Base-by-base conservation (phyloP, 495 filamentous ascomycete genomes). In the Penicillium desertorum region DNA sequence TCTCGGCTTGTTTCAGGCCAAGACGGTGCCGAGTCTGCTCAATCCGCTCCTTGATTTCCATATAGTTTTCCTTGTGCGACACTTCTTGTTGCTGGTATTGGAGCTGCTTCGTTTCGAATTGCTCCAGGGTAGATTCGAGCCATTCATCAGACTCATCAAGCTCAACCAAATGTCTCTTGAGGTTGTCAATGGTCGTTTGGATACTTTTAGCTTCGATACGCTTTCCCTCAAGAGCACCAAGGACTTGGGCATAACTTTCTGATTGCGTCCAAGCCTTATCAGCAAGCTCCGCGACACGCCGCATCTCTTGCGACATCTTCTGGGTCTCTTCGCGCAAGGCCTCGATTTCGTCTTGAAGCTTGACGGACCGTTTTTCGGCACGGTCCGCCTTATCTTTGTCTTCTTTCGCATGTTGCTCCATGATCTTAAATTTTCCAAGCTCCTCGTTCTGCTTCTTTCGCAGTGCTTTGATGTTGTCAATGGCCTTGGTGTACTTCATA, bases 401-500 rank as follows among this genome's bases (percentile, higher is more conserved):
- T n/a, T 79, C 77, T 68, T 92, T 94, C 58, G 88, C 82, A 62
- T 89, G 83, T 32, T 86, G 78, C 62, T 96, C 89, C 58, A 83
- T 80, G 41, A 87, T 81, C 68, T 87, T 90, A 55, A 84, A 81
- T 41, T 86, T 81, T 7, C 70, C 80, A 14, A 98, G 78, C 37
- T 92, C 82, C 39, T 88, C 85, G 25, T 84, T 88, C 65, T 96
- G 87, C 54, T 81, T 86, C 71, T 98, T 98, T n/a, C 85, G 76
- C 19, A 97, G 71, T 23, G 79, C 59, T 67, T 94, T 96, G 69
- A 98, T 88, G 61, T 93, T 96, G 29, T 96, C 92, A 60, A 98
- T 96, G 5, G 91, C 94, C 64, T 96, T 97, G 43, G 92, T 96
- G 75, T 97, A 98, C 67, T 95, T 96, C 73, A 88, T 75, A 7